Percentiles rank a stretch among this genome's conserved stretches.
Evolutionary conservation across 2,329 filamentous ascomycete genomes (phyloP).

Genomic region (Mariannaea sp.): DNA sequence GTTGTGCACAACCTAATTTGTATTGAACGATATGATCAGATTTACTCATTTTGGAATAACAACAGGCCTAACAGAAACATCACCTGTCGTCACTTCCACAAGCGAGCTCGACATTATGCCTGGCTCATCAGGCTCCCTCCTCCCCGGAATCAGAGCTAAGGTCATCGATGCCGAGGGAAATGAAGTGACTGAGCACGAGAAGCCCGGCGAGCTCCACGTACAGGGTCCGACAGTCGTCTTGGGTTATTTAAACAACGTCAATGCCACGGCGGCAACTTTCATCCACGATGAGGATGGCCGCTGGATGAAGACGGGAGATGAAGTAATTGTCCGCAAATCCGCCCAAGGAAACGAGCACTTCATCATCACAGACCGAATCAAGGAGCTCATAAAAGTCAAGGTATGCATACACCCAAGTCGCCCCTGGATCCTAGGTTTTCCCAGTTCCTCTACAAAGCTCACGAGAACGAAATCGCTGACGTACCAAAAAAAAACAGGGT

Average conservation of each 20-base stretch:
- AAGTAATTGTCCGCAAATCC: constrained; percentile 70
- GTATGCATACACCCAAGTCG: constrained; percentile 47
- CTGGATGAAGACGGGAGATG: constrained; percentile 86
- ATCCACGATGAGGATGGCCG: constrained; percentile 66
- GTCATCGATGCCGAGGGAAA: constrained; percentile 68
- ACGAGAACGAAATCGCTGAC: constrained; percentile 2
- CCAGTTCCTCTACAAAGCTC: too few species aligned
- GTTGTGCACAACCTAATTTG: background rate
- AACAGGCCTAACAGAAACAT: constrained; percentile 72
- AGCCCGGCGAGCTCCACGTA: constrained; percentile 80
- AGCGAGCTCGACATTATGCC: constrained; percentile 64
- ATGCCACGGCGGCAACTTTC: constrained; percentile 82
- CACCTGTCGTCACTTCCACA: constrained; percentile 67
- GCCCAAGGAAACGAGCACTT: constrained; percentile 76
- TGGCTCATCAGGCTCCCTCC: constrained; percentile 70
- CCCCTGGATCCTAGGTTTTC: background rate
- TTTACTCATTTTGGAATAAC: background rate
- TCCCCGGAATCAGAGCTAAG: constrained; percentile 67
- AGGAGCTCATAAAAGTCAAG: constrained; percentile 79
- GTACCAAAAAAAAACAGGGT: constrained; percentile 51
- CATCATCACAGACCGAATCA: constrained; percentile 77
- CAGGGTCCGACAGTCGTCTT: constrained; percentile 77
- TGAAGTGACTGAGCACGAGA: constrained; percentile 70
- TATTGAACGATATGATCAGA: fast-evolving
- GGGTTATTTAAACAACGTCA: constrained; percentile 86